Evolutionary conservation across 208 protist species (phyloP), one percentile per base, ranked within the genome.

Genomic region (Phytomonas serpens): DNA sequence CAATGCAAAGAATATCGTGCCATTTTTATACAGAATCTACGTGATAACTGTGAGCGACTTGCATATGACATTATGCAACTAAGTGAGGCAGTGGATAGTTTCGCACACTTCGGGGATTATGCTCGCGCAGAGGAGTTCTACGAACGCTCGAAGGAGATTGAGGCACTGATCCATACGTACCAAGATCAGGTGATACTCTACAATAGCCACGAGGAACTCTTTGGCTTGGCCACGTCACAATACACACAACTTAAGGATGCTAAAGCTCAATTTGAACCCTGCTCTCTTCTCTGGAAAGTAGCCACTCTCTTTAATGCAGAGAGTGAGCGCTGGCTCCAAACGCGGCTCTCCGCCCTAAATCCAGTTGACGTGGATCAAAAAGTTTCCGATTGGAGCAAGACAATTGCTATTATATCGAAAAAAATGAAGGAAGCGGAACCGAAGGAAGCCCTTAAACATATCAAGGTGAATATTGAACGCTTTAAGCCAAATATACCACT

Each of bases 401-500:
- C 81, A 68, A 76, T 95, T 69, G 79, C 86, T 47, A 71, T 90
- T 70, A 73, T 96, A 30, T 78, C 85, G 33, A 94, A 93, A 77
- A 89, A 88, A 68, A 93, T 97, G 33, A 95, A 93, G 74, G 90
- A 95, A 74, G 77, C 80, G 31, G 90, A 92, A 76, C 92, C 94
- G 57, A 84, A 69, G 33, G 81, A 83, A 64, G 89, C 97, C 37
- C 82, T 87, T 61, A 82, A 83, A 70, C 79, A 79, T 23, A 81
- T 98, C 62, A 84, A 87, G 13, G 86, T 91, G n/a, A 92, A 85
- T 75, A 89, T 99, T 42, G 96, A 98, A 30, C 74, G 79, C 29
- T 98, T 98, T 83, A 91, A 90, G 75, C 85, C 82, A 3, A 87
- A 95, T 78, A 84, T 99, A 61, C 97, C 97, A 6, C 84, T 98